A percentile compares a stretch with the other conserved stretches of the same genome.
These are phyloP conservation scores for Penicillium sp. DNA, from an alignment of 2,329 filamentous ascomycete genomes.

Conservation along the genomic window DNA sequence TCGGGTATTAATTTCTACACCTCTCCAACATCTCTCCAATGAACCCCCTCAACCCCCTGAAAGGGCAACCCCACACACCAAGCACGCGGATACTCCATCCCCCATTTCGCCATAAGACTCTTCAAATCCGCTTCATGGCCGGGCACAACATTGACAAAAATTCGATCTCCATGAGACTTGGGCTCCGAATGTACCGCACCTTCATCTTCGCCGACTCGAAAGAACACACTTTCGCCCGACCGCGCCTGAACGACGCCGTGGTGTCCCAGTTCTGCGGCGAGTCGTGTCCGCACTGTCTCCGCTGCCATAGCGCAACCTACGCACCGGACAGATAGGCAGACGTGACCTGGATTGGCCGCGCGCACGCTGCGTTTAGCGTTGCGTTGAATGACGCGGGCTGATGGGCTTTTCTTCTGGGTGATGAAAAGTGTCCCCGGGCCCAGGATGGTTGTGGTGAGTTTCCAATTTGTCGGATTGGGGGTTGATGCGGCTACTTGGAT, in stretches of 20 bases:
- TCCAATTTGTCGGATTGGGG: slow-evolving; percentile 45
- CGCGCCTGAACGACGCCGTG: slow-evolving; percentile 13
- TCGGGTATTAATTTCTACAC: not conserved
- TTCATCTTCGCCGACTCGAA: slow-evolving; percentile 41
- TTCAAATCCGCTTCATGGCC: slow-evolving; percentile 32
- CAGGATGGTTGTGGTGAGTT: slow-evolving; percentile 49
- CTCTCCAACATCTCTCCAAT: slow-evolving; percentile 14
- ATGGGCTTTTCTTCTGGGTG: slow-evolving; percentile 25
- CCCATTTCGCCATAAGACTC: slow-evolving; percentile 32
- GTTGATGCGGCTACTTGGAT: slow-evolving; percentile 6
- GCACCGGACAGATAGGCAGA: slow-evolving; percentile 46
- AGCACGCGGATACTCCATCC: slow-evolving; percentile 29
- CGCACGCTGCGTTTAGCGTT: slow-evolving; percentile 26
- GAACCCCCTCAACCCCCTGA: slow-evolving; percentile 6
- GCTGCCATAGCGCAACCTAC: slow-evolving; percentile 45
- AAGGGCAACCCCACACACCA: slow-evolving; percentile 24
- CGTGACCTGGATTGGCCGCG: slow-evolving; percentile 33
- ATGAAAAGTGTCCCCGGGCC: slow-evolving; percentile 51
- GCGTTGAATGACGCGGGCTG: slow-evolving; percentile 36
- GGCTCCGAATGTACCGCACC: slow-evolving; percentile 37
- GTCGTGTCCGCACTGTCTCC: slow-evolving; percentile 39
- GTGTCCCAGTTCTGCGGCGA: slow-evolving; percentile 29
- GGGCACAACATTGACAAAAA: slow-evolving; percentile 40
- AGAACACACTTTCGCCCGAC: slow-evolving; percentile 41
- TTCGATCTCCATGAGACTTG: slow-evolving; percentile 26